These are phyloP conservation scores for Fragosphaeria purpurea DNA, from an alignment of 2,329 filamentous ascomycete species.

Conservation along the genomic window DNA sequence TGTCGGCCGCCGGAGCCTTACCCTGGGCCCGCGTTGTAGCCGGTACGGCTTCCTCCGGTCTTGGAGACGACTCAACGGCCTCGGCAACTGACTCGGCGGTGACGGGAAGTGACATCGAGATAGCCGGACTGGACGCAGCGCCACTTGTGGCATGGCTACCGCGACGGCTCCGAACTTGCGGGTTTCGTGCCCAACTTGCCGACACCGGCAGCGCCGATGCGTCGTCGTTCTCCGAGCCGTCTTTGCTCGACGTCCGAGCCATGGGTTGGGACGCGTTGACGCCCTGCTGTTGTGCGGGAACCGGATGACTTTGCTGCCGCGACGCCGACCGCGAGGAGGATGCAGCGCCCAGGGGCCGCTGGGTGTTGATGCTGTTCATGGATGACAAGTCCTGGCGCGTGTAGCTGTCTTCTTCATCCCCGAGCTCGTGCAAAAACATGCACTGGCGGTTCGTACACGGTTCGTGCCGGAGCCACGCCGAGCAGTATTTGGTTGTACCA, in stretches of 20 bases:
- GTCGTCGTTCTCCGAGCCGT: constrained; percentile 64
- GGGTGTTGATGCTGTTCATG: constrained; percentile 81
- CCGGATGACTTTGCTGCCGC: constrained; percentile 38
- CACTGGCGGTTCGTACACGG: constrained; percentile 91
- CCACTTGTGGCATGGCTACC: constrained; percentile 74
- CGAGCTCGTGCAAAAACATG: constrained; percentile 96
- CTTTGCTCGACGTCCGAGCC: constrained; percentile 67
- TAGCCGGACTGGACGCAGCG: constrained; percentile 71
- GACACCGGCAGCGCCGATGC: constrained; percentile 86
- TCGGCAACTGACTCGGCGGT: constrained; percentile 41
- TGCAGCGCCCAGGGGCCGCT: constrained; percentile 50
- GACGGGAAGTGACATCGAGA: constrained; percentile 48
- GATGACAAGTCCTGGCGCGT: constrained; percentile 89
- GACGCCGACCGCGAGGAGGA: constrained; percentile 44
- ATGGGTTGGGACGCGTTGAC: constrained; percentile 45
- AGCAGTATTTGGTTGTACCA: constrained; percentile 97
- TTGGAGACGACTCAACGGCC: constrained; percentile 24
- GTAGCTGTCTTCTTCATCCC: constrained; percentile 97
- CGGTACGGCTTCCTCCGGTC: constrained; percentile 23
- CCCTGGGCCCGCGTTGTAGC: background rate
- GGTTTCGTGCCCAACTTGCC: constrained; percentile 79
- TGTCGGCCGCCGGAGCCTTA: constrained; percentile 4
- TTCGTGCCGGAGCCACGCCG: constrained; percentile 89
- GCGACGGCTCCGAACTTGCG: constrained; percentile 55
- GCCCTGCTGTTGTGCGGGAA: constrained; percentile 19